These are phyloP conservation scores for Pascua sp. DNA, from an alignment of 1,284 basidiomycete genomes.

Conservation along the genomic window DNA sequence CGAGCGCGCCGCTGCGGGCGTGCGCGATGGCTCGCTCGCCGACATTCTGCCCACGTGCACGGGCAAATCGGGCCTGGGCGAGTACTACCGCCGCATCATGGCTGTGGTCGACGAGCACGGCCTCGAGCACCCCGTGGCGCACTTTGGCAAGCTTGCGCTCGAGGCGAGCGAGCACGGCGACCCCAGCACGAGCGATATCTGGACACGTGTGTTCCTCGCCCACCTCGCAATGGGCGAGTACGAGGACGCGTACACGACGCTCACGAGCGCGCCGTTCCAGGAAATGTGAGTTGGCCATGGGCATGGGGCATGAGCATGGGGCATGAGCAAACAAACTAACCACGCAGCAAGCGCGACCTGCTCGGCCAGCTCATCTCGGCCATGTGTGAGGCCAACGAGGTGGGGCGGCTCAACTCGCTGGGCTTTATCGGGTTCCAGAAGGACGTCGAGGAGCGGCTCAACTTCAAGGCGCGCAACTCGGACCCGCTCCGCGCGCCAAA, in stretches of 20 bases:
- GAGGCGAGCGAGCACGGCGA: slow-evolving; percentile 48
- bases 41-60: slow-evolving; percentile 61
- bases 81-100: slow-evolving; percentile 74
- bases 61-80: slow-evolving; percentile 60
- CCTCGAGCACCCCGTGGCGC: slow-evolving; percentile 62
- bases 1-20: slow-evolving; percentile 66
- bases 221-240: slow-evolving; percentile 68
- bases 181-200: slow-evolving; percentile 62
- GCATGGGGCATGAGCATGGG: no score
- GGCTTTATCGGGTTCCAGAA: slow-evolving; percentile 81
- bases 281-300: slow-evolving; percentile 68
- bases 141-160: slow-evolving; percentile 72
- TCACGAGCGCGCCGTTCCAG: slow-evolving; percentile 69
- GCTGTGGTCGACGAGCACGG: slow-evolving; percentile 64
- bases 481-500: slow-evolving; percentile 80
- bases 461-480: slow-evolving; percentile 91
- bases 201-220: slow-evolving; percentile 74
- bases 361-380: slow-evolving; percentile 75
- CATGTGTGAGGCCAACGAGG: slow-evolving; percentile 87
- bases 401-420: slow-evolving; percentile 73
- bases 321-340: not conserved
- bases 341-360: slow-evolving; percentile 68
- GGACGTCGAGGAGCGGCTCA: slow-evolving; percentile 82
- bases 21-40: slow-evolving; percentile 56
- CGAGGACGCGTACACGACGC: slow-evolving; percentile 76